Base-by-base conservation (phyloP, 2,329 filamentous ascomycete genomes). In the Aspergillus ibericus region DNA sequence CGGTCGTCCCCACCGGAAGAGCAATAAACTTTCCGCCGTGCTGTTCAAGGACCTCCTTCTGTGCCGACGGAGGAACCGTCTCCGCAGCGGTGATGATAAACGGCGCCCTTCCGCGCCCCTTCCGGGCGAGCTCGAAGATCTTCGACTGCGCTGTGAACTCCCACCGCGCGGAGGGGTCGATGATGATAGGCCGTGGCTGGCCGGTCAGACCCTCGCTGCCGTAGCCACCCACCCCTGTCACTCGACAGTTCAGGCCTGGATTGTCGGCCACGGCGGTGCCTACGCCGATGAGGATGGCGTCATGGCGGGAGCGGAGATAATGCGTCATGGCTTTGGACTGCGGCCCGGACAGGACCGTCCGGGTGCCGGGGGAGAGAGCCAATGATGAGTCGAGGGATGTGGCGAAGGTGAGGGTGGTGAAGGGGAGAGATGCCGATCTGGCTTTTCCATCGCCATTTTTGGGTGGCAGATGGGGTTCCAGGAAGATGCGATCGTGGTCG, bases 321-420 rank as follows among this genome's bases (percentile, higher is more conserved):
- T 98, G 93, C 0, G 93, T 98, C 91, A 98, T 96, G 48, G 90
- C 86, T 76, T 97, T 96, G 34, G 91, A 92, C 60, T 88, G 82
- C 0, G 89, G 84, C 1, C 93, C 93, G 0, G 93, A 97, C 7
- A 97, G 85, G 0, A 83, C 80, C 1, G 93, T 96, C 61, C 88
- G 88, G 1, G 85, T 79, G 13, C 92, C 91, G 0, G 91, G 91
- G 0, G 88, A 82, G 10, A 92, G 81, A 1, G 91, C 84, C 44
- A 95, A 81, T 55, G 86, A 84, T 36, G 88, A 88, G 77, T 97
- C 93, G 55, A 97, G 86, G 2, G 92, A 96, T 5, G 88, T 89
- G 29, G 93, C 93, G 74, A 92, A 97, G 16, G 93, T 96, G 50
- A 96, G 82, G 13, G 92, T 96, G 40, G 90, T 82, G 70, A 81